Evolutionary conservation across 257 asterid genomes (phyloP).

Genomic region (Prunella vulgaris): DNA sequence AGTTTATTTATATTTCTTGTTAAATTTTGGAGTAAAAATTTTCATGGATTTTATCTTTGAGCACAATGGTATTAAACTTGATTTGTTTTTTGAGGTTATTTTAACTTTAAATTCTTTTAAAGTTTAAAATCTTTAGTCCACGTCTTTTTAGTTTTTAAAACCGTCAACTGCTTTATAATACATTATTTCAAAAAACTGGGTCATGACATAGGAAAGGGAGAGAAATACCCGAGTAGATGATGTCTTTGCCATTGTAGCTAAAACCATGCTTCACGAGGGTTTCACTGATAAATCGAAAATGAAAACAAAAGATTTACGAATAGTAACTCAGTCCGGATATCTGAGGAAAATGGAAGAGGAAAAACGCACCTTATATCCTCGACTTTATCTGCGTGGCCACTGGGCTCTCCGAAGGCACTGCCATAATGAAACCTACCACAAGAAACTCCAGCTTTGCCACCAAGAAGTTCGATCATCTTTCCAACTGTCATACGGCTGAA

Average conservation of each 20-base stretch:
- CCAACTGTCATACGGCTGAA: slow-evolving; percentile 99
- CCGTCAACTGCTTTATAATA: too few relatives aligned
- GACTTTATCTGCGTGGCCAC: slow-evolving; percentile 96
- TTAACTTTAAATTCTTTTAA: too few relatives aligned
- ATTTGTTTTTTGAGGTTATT: too few relatives aligned
- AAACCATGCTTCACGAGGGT: slow-evolving; percentile 92
- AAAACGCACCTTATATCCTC: slow-evolving; percentile 69
- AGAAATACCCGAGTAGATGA: slow-evolving; percentile 72
- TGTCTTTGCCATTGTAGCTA: slow-evolving; percentile 91
- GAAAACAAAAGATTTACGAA: slow-evolving; percentile 16
- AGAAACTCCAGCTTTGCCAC: slow-evolving; percentile 97
- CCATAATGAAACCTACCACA: slow-evolving; percentile 97
- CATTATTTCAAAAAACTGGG: too few relatives aligned
- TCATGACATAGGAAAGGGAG: slow-evolving; percentile 1
- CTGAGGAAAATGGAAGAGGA: slow-evolving; percentile 10
- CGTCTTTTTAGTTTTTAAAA: too few relatives aligned
- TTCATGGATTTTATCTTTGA: too few relatives aligned
- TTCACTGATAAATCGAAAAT: slow-evolving; percentile 51
- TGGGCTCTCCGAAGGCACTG: slow-evolving; percentile 96
- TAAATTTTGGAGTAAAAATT: too few relatives aligned
- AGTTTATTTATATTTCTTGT: too few relatives aligned
- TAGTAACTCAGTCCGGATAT: slow-evolving; percentile 6
- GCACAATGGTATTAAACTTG: too few relatives aligned
- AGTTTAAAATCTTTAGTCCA: too few relatives aligned
- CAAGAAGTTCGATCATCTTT: slow-evolving; percentile 95